phyloP scores from a whole-genome alignment of 176 grass and related monocot species.

The Triticum urartu region DNA sequence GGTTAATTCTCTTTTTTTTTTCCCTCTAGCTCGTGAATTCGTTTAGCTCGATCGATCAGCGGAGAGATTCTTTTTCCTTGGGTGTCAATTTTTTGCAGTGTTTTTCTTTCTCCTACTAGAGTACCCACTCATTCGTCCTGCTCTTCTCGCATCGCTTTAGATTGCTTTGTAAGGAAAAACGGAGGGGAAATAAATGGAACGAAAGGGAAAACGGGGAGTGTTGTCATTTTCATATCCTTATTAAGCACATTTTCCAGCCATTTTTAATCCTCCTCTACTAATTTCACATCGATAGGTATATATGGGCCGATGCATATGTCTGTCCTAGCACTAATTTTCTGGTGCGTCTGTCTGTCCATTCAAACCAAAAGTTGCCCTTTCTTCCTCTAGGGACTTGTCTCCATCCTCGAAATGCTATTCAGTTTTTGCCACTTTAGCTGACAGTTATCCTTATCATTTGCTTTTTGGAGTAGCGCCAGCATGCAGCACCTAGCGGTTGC shows the following conservation, averaged over 20 bases:
- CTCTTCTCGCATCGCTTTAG: slow-evolving; percentile 28
- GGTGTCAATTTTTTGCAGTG: slow-evolving; percentile 14
- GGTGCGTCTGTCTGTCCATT: slow-evolving; percentile 11
- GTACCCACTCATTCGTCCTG: neutral
- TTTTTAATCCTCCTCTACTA: neutral
- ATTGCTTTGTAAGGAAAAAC: slow-evolving; percentile 25
- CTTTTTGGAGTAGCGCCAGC: neutral
- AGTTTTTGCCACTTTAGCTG: slow-evolving; percentile 8
- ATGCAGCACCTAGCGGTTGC: neutral
- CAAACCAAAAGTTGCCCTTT: neutral
- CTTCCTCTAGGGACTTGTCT: neutral
- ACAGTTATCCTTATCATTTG: neutral
- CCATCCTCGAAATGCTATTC: slow-evolving; percentile 11
- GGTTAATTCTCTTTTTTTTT: neutral
- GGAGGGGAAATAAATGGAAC: slow-evolving; percentile 18
- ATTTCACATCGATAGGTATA: neutral
- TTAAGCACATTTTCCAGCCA: neutral
- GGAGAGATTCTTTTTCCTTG: slow-evolving; percentile 16
- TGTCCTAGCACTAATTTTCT: neutral
- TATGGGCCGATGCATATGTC: neutral
- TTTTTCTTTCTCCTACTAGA: neutral
- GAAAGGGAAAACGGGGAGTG: neutral
- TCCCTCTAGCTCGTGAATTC: slow-evolving; percentile 14
- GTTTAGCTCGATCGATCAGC: slow-evolving; percentile 24
- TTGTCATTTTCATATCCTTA: neutral